Evolutionary conservation across 2,329 filamentous ascomycete genomes (phyloP).

Genomic region (Furcasterigmium furcatum): DNA sequence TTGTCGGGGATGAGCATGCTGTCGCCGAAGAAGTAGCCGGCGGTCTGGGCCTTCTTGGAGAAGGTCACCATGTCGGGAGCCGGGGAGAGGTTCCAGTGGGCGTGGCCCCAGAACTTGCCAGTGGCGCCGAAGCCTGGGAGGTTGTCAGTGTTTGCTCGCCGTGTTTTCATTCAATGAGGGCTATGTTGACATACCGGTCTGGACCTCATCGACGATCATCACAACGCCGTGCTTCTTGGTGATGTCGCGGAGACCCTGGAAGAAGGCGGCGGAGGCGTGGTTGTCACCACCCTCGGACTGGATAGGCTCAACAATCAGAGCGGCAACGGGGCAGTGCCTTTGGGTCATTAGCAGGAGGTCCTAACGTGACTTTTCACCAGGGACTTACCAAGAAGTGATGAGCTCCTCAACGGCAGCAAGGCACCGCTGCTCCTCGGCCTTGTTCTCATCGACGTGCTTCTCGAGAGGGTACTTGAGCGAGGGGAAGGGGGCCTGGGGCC

Average conservation of each 20-base stretch:
- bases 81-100: constrained; percentile 71
- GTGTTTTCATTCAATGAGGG: background rate
- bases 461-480: constrained; percentile 72
- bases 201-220: constrained; percentile 81
- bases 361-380: too few species aligned
- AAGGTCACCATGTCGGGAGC: constrained; percentile 88
- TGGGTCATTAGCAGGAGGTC: too few species aligned
- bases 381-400: constrained; percentile 59
- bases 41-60: constrained; percentile 82
- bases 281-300: constrained; percentile 84
- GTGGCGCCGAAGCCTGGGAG: constrained; percentile 69
- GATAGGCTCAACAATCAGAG: constrained; percentile 74
- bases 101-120: constrained; percentile 84
- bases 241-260: constrained; percentile 69
- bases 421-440: constrained; percentile 67
- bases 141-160: background rate
- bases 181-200: constrained; percentile 45
- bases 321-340: constrained; percentile 69
- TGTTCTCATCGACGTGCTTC: constrained; percentile 66
- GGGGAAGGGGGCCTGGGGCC: constrained; percentile 84
- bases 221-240: constrained; percentile 68
- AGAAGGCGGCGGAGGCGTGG: constrained; percentile 76
- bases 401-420: constrained; percentile 70
- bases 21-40: constrained; percentile 80
- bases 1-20: constrained; percentile 73